Evolutionary conservation across 2,329 filamentous ascomycete genomes (phyloP).

Genomic region (Colletotrichum abscissum): DNA sequence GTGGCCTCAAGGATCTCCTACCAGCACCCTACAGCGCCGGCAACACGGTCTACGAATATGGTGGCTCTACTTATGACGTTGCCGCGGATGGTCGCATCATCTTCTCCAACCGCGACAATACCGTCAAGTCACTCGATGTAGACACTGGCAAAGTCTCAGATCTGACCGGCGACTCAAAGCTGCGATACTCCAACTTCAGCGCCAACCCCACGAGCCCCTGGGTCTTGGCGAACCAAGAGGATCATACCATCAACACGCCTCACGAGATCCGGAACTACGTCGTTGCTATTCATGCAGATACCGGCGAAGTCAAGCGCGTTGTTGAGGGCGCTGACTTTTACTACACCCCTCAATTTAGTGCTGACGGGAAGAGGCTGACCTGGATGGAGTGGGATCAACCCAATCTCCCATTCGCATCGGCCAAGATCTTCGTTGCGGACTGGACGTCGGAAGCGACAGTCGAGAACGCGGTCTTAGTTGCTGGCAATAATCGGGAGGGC

Average conservation of each 20-base stretch:
- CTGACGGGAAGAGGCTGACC: conserved; percentile 55
- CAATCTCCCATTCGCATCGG: conserved; percentile 62
- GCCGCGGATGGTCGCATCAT: conserved; percentile 53
- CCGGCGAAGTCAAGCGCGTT: conserved; percentile 54
- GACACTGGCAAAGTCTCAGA: conserved; percentile 46
- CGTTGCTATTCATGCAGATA: conserved; percentile 51
- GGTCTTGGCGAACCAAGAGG: conserved; percentile 64
- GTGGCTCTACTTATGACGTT: conserved; percentile 57
- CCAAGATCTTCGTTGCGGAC: conserved; percentile 55
- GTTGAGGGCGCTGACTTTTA: conserved; percentile 63
- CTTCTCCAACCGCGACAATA: conserved; percentile 57
- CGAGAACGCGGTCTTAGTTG: conserved; percentile 47
- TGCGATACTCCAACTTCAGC: conserved; percentile 61
- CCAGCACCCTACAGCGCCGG: conserved; percentile 55
- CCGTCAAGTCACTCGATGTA: conserved; percentile 55
- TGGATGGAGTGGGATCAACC: conserved; percentile 68
- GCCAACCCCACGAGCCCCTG: conserved; percentile 50
- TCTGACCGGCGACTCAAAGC: conserved; percentile 44
- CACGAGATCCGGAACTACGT: conserved; percentile 49
- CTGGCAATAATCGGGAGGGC: conserved; percentile 54
- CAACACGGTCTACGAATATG: conserved; percentile 64
- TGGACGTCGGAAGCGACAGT: conserved; percentile 50
- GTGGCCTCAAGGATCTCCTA: conserved; percentile 51
- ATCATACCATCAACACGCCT: conserved; percentile 52
- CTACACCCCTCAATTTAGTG: conserved; percentile 59